Conservation (phyloP, 1,284 basidiomycete species). For the Malassezia psittaci region DNA sequence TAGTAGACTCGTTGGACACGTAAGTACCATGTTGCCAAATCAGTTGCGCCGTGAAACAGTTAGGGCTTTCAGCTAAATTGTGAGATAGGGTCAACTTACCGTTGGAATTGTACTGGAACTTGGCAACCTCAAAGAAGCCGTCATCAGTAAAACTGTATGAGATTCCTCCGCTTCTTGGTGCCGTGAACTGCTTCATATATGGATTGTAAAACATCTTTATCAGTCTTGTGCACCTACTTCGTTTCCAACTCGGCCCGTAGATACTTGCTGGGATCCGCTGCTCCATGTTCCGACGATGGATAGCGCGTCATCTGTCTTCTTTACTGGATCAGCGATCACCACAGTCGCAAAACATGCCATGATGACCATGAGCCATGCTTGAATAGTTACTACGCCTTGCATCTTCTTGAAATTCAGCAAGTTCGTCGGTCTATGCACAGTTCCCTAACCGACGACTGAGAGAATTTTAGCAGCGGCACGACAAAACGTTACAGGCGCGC, state of each 20-base stretch:
- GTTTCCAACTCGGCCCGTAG: slow-evolving; percentile 14
- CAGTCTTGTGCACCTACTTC: not conserved
- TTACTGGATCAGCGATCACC: not conserved
- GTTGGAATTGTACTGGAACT: slow-evolving; percentile 33
- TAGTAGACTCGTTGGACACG: slow-evolving; percentile 23
- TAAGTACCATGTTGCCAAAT: slow-evolving; percentile 46
- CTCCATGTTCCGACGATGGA: slow-evolving; percentile 22
- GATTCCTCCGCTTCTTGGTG: slow-evolving; percentile 32
- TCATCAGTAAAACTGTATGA: slow-evolving; percentile 43
- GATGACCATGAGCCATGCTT: too few species aligned
- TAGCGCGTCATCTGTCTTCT: not conserved
- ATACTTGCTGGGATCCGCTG: slow-evolving; percentile 20
- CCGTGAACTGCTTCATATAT: slow-evolving; percentile 31
- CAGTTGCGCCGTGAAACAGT: slow-evolving; percentile 39
- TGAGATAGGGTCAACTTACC: slow-evolving; percentile 9
- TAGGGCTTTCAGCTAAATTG: slow-evolving; percentile 20
- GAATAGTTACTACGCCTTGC: too few species aligned
- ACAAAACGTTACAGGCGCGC: too few species aligned
- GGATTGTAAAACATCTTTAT: slow-evolving; percentile 39
- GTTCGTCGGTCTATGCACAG: too few species aligned
- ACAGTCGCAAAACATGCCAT: too few species aligned
- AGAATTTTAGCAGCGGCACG: too few species aligned
- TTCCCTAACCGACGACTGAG: too few species aligned
- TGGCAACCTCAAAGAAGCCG: slow-evolving; percentile 36
- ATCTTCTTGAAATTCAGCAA: too few species aligned